These are phyloP conservation scores for Nicotiana attenuata DNA, from an alignment of 257 asterid species.

Conservation along the genomic window DNA sequence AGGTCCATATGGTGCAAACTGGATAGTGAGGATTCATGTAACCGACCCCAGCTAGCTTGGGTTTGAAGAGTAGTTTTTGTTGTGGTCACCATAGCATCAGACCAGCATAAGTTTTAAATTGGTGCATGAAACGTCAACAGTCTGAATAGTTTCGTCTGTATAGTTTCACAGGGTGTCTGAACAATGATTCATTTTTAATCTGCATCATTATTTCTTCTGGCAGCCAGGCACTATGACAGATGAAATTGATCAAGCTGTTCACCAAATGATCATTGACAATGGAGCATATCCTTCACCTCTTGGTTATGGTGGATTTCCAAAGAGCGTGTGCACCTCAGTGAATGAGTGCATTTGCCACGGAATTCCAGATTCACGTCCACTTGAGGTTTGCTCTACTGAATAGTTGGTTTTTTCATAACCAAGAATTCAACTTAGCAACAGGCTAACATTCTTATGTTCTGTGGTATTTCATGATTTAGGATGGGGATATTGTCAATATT, in stretches of 20 bases:
- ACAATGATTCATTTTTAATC: slow-evolving; percentile 13
- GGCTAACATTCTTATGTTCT: not conserved
- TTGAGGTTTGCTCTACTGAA: slow-evolving; percentile 51
- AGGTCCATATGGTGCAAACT: not conserved
- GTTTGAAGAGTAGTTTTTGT: slow-evolving; percentile 8
- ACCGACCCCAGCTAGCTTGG: not conserved
- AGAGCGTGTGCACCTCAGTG: slow-evolving; percentile 98
- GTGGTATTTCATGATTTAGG: slow-evolving; percentile 50
- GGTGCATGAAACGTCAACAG: not conserved
- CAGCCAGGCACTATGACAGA: slow-evolving; percentile 99
- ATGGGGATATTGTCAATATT: slow-evolving; percentile 92
- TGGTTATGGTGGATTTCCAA: slow-evolving; percentile 96
- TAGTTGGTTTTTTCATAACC: not conserved
- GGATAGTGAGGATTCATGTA: not conserved
- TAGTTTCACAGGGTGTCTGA: not conserved
- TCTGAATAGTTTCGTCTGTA: not conserved
- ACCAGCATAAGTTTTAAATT: not conserved
- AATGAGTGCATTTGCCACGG: slow-evolving; percentile 99
- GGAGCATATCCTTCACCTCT: slow-evolving; percentile 99
- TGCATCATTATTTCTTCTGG: slow-evolving; percentile 35
- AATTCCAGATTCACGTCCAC: slow-evolving; percentile 94
- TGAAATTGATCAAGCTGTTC: slow-evolving; percentile 92
- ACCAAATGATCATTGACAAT: slow-evolving; percentile 82
- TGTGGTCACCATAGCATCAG: not conserved
- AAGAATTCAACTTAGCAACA: not conserved